These are phyloP conservation scores for Sugiyamaella lignohabitans DNA, from an alignment of 805 yeast species.

Conservation along the genomic window DNA sequence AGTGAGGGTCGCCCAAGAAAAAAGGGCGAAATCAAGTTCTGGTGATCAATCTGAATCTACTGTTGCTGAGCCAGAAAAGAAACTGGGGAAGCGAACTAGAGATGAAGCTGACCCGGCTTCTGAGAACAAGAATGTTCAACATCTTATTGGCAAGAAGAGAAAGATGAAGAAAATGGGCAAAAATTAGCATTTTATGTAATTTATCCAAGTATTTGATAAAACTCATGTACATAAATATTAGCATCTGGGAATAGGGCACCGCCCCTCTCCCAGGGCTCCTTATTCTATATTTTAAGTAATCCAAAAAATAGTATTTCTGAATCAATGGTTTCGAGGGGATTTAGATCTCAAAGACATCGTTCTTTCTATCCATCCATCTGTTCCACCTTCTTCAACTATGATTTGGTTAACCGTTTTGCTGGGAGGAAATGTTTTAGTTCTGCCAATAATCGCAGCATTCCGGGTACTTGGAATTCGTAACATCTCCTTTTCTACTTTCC, in stretches of 20 bases:
- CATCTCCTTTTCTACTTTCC: conserved; percentile 82
- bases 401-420: conserved; percentile 46
- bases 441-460: conserved; percentile 83
- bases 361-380: conserved; percentile 83
- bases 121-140: conserved; percentile 19
- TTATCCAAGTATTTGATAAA: neutral
- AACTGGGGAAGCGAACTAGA: conserved; percentile 2
- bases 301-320: neutral
- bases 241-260: no score
- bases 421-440: conserved; percentile 31
- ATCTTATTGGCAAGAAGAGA: conserved; percentile 32
- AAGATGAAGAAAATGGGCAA: conserved; percentile 23
- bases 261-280: no score
- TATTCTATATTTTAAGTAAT: no score
- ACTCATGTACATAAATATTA: neutral
- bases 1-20: conserved; percentile 17
- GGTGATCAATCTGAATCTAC: conserved; percentile 11
- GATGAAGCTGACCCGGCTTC: conserved; percentile 3
- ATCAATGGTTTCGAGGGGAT: conserved; percentile 64
- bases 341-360: conserved; percentile 64
- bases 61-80: conserved; percentile 7
- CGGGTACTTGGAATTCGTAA: conserved; percentile 90
- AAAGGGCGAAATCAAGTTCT: no score
- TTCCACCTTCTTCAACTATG: conserved; percentile 75
- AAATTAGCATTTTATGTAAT: no score